These are phyloP conservation scores for Orobanche coerulescens DNA, from an alignment of 257 asterid species.

Conservation along the genomic window DNA sequence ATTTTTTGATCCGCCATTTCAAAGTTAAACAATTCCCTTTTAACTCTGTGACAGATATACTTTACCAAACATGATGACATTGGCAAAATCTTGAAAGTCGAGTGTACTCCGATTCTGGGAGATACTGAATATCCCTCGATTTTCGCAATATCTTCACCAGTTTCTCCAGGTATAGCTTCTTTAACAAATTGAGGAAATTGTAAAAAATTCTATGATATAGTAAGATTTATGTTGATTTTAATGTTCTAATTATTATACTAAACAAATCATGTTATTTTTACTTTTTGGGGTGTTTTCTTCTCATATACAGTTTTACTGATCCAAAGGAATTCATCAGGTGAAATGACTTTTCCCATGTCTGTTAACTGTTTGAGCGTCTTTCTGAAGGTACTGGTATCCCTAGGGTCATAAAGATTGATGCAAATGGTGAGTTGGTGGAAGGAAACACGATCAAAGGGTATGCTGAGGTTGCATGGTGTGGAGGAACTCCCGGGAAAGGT, in stretches of 20 bases:
- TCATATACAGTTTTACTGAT: constrained; percentile 4
- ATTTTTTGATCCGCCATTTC: background rate
- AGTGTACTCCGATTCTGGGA: constrained; percentile 70
- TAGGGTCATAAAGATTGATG: constrained; percentile 76
- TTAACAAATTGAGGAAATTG: background rate
- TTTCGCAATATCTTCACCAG: constrained; percentile 81
- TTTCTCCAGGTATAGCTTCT: constrained; percentile 64
- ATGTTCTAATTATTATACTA: too few relatives aligned
- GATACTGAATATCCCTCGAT: constrained; percentile 57
- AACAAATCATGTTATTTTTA: too few relatives aligned
- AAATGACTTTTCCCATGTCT: background rate
- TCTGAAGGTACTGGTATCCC: constrained; percentile 83
- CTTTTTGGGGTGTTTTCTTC: background rate
- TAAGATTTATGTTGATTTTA: too few relatives aligned
- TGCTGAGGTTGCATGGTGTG: constrained; percentile 94
- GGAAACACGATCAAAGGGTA: constrained; percentile 71
- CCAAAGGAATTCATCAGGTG: constrained; percentile 13
- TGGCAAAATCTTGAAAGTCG: constrained; percentile 74
- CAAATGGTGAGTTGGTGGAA: constrained; percentile 76
- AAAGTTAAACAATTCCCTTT: background rate
- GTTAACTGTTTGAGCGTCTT: constrained; percentile 19
- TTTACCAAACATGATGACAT: constrained; percentile 71
- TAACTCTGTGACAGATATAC: constrained; percentile 46
- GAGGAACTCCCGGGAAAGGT: constrained; percentile 93
- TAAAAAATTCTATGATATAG: too few relatives aligned